These are phyloP conservation scores for Lindgomyces ingoldianus DNA, from an alignment of 495 filamentous ascomycete species.

Conservation along the genomic window DNA sequence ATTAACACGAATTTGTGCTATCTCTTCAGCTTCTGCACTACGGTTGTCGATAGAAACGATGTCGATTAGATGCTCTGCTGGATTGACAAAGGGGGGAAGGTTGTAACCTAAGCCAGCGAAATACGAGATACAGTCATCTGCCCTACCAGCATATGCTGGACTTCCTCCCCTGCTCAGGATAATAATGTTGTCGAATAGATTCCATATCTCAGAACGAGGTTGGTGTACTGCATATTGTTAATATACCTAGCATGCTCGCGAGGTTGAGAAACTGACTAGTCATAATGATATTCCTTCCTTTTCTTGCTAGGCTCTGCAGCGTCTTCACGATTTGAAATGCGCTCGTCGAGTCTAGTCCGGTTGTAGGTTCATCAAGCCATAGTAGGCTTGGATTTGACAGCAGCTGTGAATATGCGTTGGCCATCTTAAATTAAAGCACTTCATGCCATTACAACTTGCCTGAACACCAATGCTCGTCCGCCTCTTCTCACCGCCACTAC, in stretches of 20 bases:
- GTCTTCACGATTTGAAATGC: conserved; percentile 73
- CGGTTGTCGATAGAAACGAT: conserved; percentile 70
- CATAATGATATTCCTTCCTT: conserved; percentile 68
- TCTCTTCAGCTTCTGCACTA: conserved; percentile 59
- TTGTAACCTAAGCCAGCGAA: conserved; percentile 58
- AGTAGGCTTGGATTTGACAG: conserved; percentile 72
- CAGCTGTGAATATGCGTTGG: conserved; percentile 16
- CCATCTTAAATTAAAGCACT: background rate
- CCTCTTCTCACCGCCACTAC: conserved; percentile 75
- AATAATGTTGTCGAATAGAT: conserved; percentile 67
- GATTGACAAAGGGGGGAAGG: conserved; percentile 69
- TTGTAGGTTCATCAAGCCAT: conserved; percentile 76
- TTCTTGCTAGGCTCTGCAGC: conserved; percentile 62
- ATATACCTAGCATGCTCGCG: background rate
- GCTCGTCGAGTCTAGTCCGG: conserved; percentile 71
- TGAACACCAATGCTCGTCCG: conserved; percentile 74
- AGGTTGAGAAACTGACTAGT: conserved; percentile 47
- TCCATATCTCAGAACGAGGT: conserved; percentile 74
- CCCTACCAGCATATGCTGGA: conserved; percentile 63
- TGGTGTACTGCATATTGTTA: conserved; percentile 55
- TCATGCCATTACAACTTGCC: conserved; percentile 40
- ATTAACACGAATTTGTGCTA: conserved; percentile 57
- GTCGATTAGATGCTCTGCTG: conserved; percentile 73
- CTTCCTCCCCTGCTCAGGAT: conserved; percentile 64
- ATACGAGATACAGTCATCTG: conserved; percentile 56